Evolutionary conservation across 441 rosid genomes (phyloP).

Genomic region (Codiaeum variegatum): DNA sequence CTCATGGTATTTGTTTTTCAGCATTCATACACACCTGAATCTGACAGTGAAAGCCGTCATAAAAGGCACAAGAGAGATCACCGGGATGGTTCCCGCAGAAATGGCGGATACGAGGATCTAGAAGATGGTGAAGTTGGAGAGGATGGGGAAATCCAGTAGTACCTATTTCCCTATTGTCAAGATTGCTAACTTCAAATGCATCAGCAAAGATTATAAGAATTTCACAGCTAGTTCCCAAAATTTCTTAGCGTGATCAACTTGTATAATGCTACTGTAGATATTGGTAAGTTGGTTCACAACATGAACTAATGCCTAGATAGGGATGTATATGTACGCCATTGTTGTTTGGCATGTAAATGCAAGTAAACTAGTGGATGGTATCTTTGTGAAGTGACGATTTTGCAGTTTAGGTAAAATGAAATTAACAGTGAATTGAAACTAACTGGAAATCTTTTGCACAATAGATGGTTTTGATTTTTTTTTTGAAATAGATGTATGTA

Average conservation of each 20-base stretch:
- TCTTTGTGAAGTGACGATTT: not conserved
- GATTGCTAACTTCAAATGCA: slow-evolving; percentile 13
- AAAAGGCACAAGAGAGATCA: slow-evolving; percentile 73
- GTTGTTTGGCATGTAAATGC: not conserved
- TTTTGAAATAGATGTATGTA: no score
- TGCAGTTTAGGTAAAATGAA: not conserved
- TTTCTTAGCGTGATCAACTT: not conserved
- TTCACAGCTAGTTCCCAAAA: slow-evolving; percentile 3
- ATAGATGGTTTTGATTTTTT: not conserved
- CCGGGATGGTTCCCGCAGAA: slow-evolving; percentile 50
- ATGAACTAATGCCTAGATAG: not conserved
- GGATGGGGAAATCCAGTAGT: slow-evolving; percentile 48
- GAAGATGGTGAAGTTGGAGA: slow-evolving; percentile 88
- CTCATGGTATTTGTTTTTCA: slow-evolving; percentile 31
- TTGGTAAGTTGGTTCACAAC: slow-evolving; percentile 8
- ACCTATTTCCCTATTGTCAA: slow-evolving; percentile 1
- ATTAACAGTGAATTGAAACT: not conserved
- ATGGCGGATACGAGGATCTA: slow-evolving; percentile 54
- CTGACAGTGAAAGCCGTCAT: slow-evolving; percentile 70
- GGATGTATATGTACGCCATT: slow-evolving; percentile 16
- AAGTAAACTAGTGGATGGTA: not conserved
- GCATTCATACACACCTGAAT: slow-evolving; percentile 82
- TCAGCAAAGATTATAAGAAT: slow-evolving; percentile 3
- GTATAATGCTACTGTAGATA: slow-evolving; percentile 1
- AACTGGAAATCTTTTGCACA: not conserved